phyloP scores from a whole-genome alignment of 2,329 filamentous ascomycete species.

The Xylariaceae sp. region DNA sequence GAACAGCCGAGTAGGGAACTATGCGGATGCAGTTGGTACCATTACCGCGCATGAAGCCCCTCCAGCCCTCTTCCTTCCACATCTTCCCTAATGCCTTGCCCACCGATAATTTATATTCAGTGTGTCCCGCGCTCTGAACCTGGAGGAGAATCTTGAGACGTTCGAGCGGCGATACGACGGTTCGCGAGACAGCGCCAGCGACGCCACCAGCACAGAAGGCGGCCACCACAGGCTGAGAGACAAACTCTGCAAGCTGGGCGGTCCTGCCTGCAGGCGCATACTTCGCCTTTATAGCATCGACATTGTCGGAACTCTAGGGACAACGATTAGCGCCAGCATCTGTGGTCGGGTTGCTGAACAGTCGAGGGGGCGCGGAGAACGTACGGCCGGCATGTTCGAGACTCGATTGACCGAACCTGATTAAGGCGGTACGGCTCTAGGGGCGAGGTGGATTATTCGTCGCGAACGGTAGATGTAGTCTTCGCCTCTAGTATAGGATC shows the following conservation, averaged over 20 bases:
- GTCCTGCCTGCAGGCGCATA: conserved; percentile 28
- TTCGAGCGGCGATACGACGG: conserved; percentile 93
- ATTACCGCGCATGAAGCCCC: conserved; percentile 95
- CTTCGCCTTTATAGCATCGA: conserved; percentile 31
- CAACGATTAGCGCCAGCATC: conserved; percentile 16
- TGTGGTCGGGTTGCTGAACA: neutral
- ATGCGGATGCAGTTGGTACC: conserved; percentile 98
- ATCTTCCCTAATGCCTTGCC: conserved; percentile 87
- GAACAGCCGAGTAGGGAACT: conserved; percentile 94
- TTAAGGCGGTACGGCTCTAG: conserved; percentile 13
- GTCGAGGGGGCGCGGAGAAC: conserved; percentile 20
- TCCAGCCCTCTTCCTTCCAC: conserved; percentile 95
- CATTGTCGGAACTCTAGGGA: conserved; percentile 26
- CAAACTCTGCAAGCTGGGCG: conserved; percentile 41
- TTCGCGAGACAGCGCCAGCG: conserved; percentile 93
- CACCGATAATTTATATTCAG: conserved; percentile 91
- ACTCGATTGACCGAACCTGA: conserved; percentile 13
- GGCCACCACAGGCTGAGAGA: conserved; percentile 81
- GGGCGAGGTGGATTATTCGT: conserved; percentile 13
- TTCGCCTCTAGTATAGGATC: conserved; percentile 2
- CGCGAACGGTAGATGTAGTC: conserved; percentile 8
- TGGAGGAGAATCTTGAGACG: conserved; percentile 97
- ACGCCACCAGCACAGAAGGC: conserved; percentile 93
- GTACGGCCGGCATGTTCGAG: conserved; percentile 39
- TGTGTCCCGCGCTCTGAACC: conserved; percentile 82